These are phyloP conservation scores for Lichtheimia ramosa DNA, from an alignment of 371 early-diverging fungal genomes.

Conservation along the genomic window DNA sequence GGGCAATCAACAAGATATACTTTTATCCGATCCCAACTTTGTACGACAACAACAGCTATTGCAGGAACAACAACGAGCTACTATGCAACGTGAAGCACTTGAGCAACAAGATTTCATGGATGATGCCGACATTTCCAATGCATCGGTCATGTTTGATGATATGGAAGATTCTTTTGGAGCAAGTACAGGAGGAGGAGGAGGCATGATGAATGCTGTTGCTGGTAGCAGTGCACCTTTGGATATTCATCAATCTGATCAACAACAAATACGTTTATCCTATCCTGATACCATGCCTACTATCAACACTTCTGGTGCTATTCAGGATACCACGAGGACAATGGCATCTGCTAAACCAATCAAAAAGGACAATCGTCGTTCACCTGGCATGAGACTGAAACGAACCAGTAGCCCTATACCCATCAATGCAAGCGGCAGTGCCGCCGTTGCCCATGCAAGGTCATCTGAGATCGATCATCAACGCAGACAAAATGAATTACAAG, in stretches of 20 bases:
- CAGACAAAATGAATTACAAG: conserved; percentile 27
- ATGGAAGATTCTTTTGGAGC: background rate
- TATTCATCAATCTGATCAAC: background rate
- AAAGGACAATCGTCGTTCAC: too few species aligned
- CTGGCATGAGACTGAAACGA: background rate
- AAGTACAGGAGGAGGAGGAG: background rate
- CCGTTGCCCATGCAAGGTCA: conserved; percentile 11
- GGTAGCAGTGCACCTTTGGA: background rate
- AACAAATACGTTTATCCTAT: background rate
- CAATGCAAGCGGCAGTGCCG: background rate
- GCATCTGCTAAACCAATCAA: background rate
- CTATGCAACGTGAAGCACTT: background rate
- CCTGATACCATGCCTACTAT: background rate
- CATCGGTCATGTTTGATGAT: background rate
- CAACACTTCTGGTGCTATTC: conserved; percentile 1
- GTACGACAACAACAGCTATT: conserved; percentile 25
- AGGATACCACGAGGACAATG: too few species aligned
- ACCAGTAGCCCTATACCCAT: conserved; percentile 16
- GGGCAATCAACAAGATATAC: conserved; percentile 22
- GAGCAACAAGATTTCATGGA: conserved; percentile 1
- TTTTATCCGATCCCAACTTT: conserved; percentile 29
- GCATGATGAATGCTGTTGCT: background rate
- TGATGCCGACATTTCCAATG: background rate
- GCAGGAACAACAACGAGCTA: conserved; percentile 21
- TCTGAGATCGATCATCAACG: conserved; percentile 30